Conservation (phyloP, 2,329 filamentous ascomycete genomes). For the Pezicula neosporulosa region DNA sequence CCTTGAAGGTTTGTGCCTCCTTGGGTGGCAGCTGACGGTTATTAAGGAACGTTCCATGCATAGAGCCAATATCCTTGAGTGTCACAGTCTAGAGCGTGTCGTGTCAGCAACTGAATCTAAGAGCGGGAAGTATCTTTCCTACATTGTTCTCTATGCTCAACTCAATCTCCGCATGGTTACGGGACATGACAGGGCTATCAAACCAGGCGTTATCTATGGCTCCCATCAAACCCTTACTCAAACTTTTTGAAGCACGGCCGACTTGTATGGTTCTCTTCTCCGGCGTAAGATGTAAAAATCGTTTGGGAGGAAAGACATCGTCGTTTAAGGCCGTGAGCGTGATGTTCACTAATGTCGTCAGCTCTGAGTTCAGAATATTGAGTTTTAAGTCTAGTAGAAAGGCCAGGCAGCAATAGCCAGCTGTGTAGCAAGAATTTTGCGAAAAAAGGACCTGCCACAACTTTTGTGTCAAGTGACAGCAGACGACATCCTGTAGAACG, state of each 20-base stretch:
- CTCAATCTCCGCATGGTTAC: conserved; percentile 57
- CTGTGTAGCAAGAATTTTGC: no score
- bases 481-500: not conserved
- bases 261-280: conserved; percentile 22
- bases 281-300: conserved; percentile 18
- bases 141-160: conserved; percentile 44
- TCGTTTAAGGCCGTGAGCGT: conserved; percentile 18
- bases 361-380: not conserved
- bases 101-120: conserved; percentile 13
- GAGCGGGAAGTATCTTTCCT: conserved; percentile 14
- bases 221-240: conserved; percentile 39
- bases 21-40: conserved; percentile 34
- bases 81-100: conserved; percentile 33
- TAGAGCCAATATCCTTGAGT: conserved; percentile 53
- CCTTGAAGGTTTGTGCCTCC: conserved; percentile 24
- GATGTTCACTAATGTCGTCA: conserved; percentile 18
- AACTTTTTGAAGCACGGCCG: conserved; percentile 43
- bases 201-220: conserved; percentile 60
- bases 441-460: no score
- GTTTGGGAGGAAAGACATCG: conserved; percentile 15
- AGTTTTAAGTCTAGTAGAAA: not conserved
- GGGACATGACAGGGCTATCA: conserved; percentile 69
- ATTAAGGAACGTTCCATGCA: conserved; percentile 60
- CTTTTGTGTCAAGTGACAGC: no score
- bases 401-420: no score